These are phyloP conservation scores for Cladosporium sp. DNA, from an alignment of 2,329 filamentous ascomycete genomes.

Conservation along the genomic window DNA sequence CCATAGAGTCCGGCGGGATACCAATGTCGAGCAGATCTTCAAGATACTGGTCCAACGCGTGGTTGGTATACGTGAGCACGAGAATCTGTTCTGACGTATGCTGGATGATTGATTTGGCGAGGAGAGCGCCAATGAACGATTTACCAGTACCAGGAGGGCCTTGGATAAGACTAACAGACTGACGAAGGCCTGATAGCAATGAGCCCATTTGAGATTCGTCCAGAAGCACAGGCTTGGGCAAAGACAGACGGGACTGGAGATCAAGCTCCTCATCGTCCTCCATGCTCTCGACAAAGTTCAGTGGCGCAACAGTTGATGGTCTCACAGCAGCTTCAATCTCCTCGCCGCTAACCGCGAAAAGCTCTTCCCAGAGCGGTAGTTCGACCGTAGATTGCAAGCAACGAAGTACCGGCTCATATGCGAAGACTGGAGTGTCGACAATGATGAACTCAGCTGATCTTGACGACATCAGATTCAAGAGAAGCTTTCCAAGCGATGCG, in stretches of 20 bases:
- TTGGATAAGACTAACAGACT: constrained; percentile 59
- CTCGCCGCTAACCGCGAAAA: constrained; percentile 38
- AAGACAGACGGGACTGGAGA: constrained; percentile 30
- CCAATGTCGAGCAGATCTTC: constrained; percentile 52
- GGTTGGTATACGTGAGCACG: constrained; percentile 52
- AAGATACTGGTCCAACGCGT: constrained; percentile 55
- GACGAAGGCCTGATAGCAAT: constrained; percentile 50
- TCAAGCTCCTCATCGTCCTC: constrained; percentile 20
- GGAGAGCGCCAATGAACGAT: too few species aligned
- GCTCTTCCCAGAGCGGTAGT: constrained; percentile 51
- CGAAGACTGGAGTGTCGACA: constrained; percentile 62
- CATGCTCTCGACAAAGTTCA: constrained; percentile 24
- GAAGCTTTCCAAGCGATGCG: constrained; percentile 41
- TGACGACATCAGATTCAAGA: constrained; percentile 41
- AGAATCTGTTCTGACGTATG: constrained; percentile 51
- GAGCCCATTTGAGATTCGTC: constrained; percentile 55
- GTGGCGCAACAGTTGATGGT: constrained; percentile 24
- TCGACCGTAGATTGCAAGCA: constrained; percentile 53
- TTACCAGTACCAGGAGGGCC: constrained; percentile 72
- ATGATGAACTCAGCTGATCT: constrained; percentile 45
- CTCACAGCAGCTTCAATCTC: constrained; percentile 1
- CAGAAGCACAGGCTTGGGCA: constrained; percentile 33
- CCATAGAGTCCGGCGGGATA: constrained; percentile 45
- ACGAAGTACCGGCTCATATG: constrained; percentile 62
- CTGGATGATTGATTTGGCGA: constrained; percentile 53